Conservation (phyloP, 306 rosid genomes). For the Begonia fuchsioides region DNA sequence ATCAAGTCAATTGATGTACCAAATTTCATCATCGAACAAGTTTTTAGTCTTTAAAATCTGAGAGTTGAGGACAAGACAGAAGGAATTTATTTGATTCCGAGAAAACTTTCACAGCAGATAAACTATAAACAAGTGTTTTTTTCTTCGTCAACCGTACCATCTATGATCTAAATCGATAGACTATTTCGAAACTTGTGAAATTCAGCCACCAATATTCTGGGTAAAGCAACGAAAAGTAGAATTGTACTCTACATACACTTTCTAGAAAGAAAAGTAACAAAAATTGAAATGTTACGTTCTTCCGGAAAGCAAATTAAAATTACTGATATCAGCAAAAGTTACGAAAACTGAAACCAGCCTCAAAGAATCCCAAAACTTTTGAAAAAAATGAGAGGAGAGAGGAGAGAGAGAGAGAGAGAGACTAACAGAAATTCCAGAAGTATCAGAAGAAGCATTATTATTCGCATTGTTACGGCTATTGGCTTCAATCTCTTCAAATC, state of each 20-base stretch:
- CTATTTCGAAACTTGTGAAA: too few species aligned
- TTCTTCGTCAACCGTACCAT: too few species aligned
- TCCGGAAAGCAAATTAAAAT: too few species aligned
- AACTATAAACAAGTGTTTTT: too few species aligned
- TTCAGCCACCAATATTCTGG: too few species aligned
- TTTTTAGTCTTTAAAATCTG: not conserved
- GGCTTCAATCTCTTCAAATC: conserved; percentile 27
- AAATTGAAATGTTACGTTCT: too few species aligned
- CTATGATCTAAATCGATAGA: too few species aligned
- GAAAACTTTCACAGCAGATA: too few species aligned
- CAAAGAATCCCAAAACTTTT: too few species aligned
- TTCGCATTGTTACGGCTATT: conserved; percentile 9
- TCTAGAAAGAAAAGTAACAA: too few species aligned
- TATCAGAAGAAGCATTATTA: conserved; percentile 21
- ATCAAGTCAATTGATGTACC: conserved; percentile 4
- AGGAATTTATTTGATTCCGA: not conserved
- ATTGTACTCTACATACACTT: not conserved
- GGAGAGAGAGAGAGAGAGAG: conserved; percentile 1
- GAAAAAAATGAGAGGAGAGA: not conserved
- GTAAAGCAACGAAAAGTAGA: not conserved
- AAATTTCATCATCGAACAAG: not conserved
- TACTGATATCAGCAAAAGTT: too few species aligned
- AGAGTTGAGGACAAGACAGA: not conserved
- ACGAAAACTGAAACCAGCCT: too few species aligned
- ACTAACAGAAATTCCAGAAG: conserved; percentile 37